phyloP scores from a whole-genome alignment of 306 rosid species.

The Fragaria iinumae region DNA sequence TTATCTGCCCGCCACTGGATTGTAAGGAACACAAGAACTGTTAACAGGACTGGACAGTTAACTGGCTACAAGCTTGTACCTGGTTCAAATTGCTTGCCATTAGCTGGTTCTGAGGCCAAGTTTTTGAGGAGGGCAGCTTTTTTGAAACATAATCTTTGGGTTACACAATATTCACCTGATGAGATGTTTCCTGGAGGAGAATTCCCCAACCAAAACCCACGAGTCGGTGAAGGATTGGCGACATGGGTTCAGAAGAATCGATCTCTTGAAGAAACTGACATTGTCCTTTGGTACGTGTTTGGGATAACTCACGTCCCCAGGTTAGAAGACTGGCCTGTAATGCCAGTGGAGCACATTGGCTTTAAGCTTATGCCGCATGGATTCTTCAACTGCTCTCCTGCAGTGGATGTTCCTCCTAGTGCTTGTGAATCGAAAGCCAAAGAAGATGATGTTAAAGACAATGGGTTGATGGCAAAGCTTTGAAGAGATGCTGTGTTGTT shows the following conservation, averaged over 20 bases:
- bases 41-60: conserved; percentile 73
- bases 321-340: conserved; percentile 92
- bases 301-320: conserved; percentile 79
- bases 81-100: conserved; percentile 74
- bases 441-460: conserved; percentile 33
- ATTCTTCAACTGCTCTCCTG: conserved; percentile 87
- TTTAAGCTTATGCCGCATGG: conserved; percentile 82
- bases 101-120: conserved; percentile 79
- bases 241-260: conserved; percentile 79
- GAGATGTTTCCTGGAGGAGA: conserved; percentile 89
- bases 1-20: conserved; percentile 84
- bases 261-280: conserved; percentile 67
- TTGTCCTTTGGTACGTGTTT: conserved; percentile 80
- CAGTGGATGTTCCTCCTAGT: conserved; percentile 65
- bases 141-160: conserved; percentile 89
- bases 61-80: conserved; percentile 85
- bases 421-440: conserved; percentile 57
- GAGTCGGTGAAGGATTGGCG: conserved; percentile 68
- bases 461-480: conserved; percentile 43
- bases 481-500: conserved; percentile 4
- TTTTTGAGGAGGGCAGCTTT: conserved; percentile 79
- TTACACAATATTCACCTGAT: conserved; percentile 53
- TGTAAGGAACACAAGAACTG: conserved; percentile 73
- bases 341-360: conserved; percentile 88
- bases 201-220: conserved; percentile 84